phyloP scores from a whole-genome alignment of 2,329 filamentous ascomycete genomes.

The Fusarium caatingaense region DNA sequence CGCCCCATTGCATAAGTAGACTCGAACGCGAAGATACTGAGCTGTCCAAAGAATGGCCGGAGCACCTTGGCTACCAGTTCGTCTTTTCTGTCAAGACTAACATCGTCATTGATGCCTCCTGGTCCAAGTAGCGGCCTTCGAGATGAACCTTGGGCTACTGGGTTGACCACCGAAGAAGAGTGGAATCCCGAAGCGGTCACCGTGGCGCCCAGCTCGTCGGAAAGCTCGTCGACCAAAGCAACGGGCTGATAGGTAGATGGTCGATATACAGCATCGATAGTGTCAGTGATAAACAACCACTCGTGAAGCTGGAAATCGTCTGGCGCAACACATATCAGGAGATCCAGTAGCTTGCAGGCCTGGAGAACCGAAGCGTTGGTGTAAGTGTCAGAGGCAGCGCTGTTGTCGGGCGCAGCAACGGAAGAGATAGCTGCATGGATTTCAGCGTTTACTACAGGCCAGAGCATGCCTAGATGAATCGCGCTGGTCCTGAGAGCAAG shows the following conservation, averaged over 20 bases:
- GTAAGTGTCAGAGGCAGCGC: slow-evolving; percentile 75
- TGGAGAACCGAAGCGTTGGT: slow-evolving; percentile 83
- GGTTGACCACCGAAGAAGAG: slow-evolving; percentile 53
- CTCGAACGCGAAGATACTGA: slow-evolving; percentile 95
- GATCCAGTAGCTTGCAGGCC: slow-evolving; percentile 92
- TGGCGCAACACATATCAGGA: slow-evolving; percentile 85
- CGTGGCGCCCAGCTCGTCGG: slow-evolving; percentile 74
- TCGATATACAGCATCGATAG: slow-evolving; percentile 93
- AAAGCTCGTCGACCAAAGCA: slow-evolving; percentile 85
- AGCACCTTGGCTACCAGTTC: slow-evolving; percentile 82
- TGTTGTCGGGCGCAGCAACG: slow-evolving; percentile 74
- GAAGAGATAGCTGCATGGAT: slow-evolving; percentile 83
- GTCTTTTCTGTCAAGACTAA: slow-evolving; percentile 69
- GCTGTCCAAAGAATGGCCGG: slow-evolving; percentile 87
- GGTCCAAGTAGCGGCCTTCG: slow-evolving; percentile 63
- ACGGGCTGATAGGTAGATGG: slow-evolving; percentile 75
- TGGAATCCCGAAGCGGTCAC: slow-evolving; percentile 49
- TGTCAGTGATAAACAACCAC: slow-evolving; percentile 98
- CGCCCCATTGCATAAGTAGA: slow-evolving; percentile 86
- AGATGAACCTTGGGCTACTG: slow-evolving; percentile 51
- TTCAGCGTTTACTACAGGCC: slow-evolving; percentile 90
- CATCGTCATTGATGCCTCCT: slow-evolving; percentile 66
- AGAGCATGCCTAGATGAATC: slow-evolving; percentile 83
- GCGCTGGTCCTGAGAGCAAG: slow-evolving; percentile 82
- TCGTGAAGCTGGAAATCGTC: slow-evolving; percentile 99